Base-by-base conservation (phyloP, 179 eudicot genomes). In the Corrigiola litoralis region DNA sequence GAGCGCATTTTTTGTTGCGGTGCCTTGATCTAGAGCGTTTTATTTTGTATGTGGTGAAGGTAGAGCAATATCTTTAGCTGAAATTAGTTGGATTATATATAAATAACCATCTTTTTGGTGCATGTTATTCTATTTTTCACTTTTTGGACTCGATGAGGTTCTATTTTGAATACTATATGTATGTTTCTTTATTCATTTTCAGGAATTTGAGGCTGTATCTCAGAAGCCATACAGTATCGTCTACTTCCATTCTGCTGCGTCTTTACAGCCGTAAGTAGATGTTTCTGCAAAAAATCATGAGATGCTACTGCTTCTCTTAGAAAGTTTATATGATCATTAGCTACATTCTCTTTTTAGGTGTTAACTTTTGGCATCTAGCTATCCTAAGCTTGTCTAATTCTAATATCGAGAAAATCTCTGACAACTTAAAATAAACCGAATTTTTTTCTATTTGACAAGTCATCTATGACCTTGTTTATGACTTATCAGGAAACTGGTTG, bases 1-100 rank as follows among this genome's bases (percentile, higher is more conserved):
- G 99, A 79, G 99, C 97, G 62, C 99, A 94, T 83, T 94, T 94
- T 76, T 79, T 94, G 68, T 68, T 94, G 64, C 86, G 99, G 5
- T 94, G 99, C 82, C 95, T 90, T 61, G 99, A 94, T 82, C 89
- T 94, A 37, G 99, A 94, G 52, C 90, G 88, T 28, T 90, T 94
- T 72, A 83, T 94, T 45, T 72, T 86, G 41, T 79, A 90, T 63
- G 95, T 76, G 38, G 70, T 76, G 29, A 76, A 76, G 80, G 80
- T 72, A 67, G 4, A 25, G 53, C 21, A 58, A n/a, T 54, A 11
- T 16, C 58, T 46, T 11, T 40, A 47, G 59, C 56, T 63, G 36
- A 44, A n/a, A 38, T 45, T 28, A 27, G 28, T 34, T 33, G 10
- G 23, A 50, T 21, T 20, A 17, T 0, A n/a, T 11, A 6, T 36